Conservation (phyloP, 805 yeast species). For the Wickerhamomyces ciferrii region DNA sequence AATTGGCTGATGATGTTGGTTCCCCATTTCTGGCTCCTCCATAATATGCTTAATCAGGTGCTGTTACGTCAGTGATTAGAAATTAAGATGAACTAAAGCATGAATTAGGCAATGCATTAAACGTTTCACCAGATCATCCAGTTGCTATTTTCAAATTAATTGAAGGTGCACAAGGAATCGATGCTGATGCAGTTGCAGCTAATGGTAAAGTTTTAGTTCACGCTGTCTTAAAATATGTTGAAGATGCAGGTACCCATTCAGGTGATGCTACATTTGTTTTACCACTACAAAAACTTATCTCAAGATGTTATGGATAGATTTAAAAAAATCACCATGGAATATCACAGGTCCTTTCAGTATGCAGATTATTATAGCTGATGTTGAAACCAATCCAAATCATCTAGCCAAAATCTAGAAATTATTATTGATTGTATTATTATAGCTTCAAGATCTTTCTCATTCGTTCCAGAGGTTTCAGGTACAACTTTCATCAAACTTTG, state of each 20-base stretch:
- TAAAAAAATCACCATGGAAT: constrained; percentile 89
- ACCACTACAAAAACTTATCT: constrained; percentile 81
- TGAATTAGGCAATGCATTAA: constrained; percentile 82
- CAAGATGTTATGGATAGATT: constrained; percentile 64
- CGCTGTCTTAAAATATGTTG: constrained; percentile 96
- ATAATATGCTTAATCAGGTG: constrained; percentile 95
- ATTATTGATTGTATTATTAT: constrained; percentile 96
- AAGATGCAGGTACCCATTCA: constrained; percentile 97
- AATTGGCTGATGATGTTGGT: constrained; percentile 79
- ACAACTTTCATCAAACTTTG: constrained; percentile 91
- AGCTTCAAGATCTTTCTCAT: constrained; percentile 99
- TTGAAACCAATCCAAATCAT: constrained; percentile 50
- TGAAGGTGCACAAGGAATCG: constrained; percentile 95
- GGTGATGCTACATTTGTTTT: constrained; percentile 96
- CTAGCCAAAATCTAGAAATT: too few species aligned
- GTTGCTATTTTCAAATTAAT: constrained; percentile 96
- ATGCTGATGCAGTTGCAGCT: constrained; percentile 93
- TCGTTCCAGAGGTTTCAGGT: constrained; percentile 95
- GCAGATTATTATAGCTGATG: constrained; percentile 85
- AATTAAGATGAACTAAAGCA: constrained; percentile 73
- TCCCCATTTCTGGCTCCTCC: constrained; percentile 98
- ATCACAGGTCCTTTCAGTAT: constrained; percentile 98
- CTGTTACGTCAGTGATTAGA: constrained; percentile 94
- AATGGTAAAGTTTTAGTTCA: constrained; percentile 87
- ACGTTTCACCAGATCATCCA: constrained; percentile 94